Conservation (phyloP, 768 basidiomycete species). For the Phaeotremella skinneri region DNA sequence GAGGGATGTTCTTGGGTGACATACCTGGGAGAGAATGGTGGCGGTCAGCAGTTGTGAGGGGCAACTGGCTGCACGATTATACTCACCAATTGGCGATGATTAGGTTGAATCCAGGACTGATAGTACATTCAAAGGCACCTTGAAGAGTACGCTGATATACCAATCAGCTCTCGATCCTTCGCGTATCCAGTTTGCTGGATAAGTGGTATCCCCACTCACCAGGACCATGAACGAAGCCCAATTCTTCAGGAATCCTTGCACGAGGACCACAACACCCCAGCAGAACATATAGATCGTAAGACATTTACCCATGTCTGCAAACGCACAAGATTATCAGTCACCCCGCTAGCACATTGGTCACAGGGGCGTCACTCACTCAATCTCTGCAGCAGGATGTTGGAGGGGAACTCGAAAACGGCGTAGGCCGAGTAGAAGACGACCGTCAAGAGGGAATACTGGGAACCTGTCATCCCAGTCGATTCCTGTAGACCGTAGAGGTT, state of each 20-base stretch:
- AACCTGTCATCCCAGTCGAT: conserved; percentile 24
- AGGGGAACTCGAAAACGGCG: conserved; percentile 31
- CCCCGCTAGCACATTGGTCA: not conserved
- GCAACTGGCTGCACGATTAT: no score
- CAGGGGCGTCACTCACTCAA: conserved; percentile 11
- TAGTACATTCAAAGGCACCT: conserved; percentile 36
- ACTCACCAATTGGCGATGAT: conserved; percentile 30
- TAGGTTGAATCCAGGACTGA: conserved; percentile 25
- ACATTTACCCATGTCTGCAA: conserved; percentile 28
- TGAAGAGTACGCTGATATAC: conserved; percentile 17
- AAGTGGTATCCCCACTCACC: no score
- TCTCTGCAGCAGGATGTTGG: conserved; percentile 28
- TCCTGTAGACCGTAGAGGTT: conserved; percentile 24
- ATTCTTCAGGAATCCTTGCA: conserved; percentile 20
- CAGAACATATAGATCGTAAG: conserved; percentile 28
- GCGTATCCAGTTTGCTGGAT: no score
- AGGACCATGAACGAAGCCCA: conserved; percentile 28
- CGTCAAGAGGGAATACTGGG: conserved; percentile 32
- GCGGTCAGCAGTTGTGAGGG: no score
- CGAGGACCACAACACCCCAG: conserved; percentile 31
- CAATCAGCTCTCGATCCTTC: not conserved
- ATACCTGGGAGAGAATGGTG: no score
- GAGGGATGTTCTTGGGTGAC: conserved; percentile 24
- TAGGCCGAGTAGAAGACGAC: conserved; percentile 27
- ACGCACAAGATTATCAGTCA: not conserved